Percentiles rank a stretch among this genome's conserved stretches.
These are phyloP conservation scores for Lactarius sp. DNA, from an alignment of 768 basidiomycete genomes.

Conservation along the genomic window DNA sequence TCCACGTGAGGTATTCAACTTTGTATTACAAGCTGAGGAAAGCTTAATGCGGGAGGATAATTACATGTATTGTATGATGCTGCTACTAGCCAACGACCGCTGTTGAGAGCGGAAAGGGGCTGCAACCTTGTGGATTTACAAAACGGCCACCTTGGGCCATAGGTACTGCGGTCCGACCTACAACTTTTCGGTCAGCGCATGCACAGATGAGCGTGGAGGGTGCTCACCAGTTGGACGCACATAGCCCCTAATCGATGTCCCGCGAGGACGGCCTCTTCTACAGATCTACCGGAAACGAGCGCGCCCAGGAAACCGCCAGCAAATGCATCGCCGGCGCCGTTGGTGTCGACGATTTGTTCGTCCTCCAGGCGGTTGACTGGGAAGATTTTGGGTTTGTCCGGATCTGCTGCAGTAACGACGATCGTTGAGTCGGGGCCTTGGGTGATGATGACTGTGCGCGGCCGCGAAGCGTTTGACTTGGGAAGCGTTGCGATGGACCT, in stretches of 20 bases:
- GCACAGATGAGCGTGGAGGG: background rate
- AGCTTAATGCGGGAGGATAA: slow-evolving; percentile 29
- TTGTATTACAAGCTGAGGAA: slow-evolving; percentile 36
- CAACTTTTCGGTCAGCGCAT: background rate
- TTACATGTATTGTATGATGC: slow-evolving; percentile 25
- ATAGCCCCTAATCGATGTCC: slow-evolving; percentile 86
- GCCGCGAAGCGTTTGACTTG: slow-evolving; percentile 71
- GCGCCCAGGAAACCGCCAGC: slow-evolving; percentile 95
- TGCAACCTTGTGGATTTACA: slow-evolving; percentile 30
- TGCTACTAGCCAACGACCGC: slow-evolving; percentile 26
- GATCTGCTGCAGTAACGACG: slow-evolving; percentile 57
- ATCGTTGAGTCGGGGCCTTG: slow-evolving; percentile 80
- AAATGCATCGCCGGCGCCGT: slow-evolving; percentile 97
- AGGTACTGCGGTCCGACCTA: slow-evolving; percentile 54
- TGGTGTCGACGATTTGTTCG: slow-evolving; percentile 86
- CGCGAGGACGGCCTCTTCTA: slow-evolving; percentile 72
- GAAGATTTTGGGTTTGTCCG: slow-evolving; percentile 52
- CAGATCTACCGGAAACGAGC: slow-evolving; percentile 65
- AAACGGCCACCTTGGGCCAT: slow-evolving; percentile 51
- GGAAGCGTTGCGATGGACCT: slow-evolving; percentile 64
- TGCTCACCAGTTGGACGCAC: slow-evolving; percentile 71
- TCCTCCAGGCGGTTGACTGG: slow-evolving; percentile 53
- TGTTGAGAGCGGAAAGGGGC: slow-evolving; percentile 38
- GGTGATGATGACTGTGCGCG: slow-evolving; percentile 85
- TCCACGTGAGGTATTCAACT: slow-evolving; percentile 11